Evolutionary conservation across 495 filamentous ascomycete genomes (phyloP), one percentile per base, ranked within the genome.

Genomic region (Peziza echinospora): DNA sequence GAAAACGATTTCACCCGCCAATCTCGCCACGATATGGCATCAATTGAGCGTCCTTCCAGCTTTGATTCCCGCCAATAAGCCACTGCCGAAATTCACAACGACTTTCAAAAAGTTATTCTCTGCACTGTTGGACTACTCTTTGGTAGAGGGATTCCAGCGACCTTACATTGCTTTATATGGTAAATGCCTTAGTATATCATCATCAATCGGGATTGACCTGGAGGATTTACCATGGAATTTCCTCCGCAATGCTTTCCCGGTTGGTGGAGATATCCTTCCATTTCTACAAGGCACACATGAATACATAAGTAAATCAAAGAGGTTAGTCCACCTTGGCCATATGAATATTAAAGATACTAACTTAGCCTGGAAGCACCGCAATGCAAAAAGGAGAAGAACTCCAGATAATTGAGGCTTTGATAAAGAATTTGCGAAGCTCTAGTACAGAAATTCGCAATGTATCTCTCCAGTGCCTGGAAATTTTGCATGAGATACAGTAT

Each of bases 361-460:
- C n/a, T n/a, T n/a, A n/a, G n/a, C n/a, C n/a, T n/a, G n/a, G n/a
- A n/a, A n/a, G n/a, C n/a, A n/a, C n/a, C n/a, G n/a, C n/a, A n/a
- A n/a, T n/a, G n/a, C n/a, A n/a, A n/a, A n/a, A n/a, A n/a, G n/a
- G n/a, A n/a, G n/a, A n/a, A n/a, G n/a, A n/a, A n/a, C n/a, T n/a
- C n/a, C n/a, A 65, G 2, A 68, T 91, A 41, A 62, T 73, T 10
- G 63, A 70, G 24, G 71, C 67, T 5, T 57, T 93, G 17, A 68
- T 83, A 49, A 64, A 71, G 19, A 87, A 84, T 47, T 70, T 96
- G 13, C 71, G 74, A 1, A 70, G 74, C 0, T 70, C 76, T 11
- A 86, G 79, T 21, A 80, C 84, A 53, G 65, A 71, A 21, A 61
- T 89, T 17, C 69, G 89, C 45, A 61, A 78, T 1, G 64, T 75